phyloP scores from a whole-genome alignment of 345 rosid genomes.

The Eucalyptus shirleyi region DNA sequence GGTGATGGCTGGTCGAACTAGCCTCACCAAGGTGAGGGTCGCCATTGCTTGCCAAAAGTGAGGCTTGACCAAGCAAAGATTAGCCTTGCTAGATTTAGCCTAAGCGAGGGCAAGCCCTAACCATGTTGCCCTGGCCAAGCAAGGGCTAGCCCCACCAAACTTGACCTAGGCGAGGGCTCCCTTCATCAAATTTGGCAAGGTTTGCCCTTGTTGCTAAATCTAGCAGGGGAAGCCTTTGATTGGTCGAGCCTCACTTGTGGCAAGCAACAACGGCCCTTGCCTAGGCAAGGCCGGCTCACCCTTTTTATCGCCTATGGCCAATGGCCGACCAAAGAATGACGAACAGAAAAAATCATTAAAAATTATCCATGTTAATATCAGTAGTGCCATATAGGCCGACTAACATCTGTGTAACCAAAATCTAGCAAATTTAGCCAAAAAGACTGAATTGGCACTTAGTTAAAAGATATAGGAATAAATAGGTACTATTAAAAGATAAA shows the following conservation, averaged over 20 bases:
- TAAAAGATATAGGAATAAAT: no score
- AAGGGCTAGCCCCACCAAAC: not conserved
- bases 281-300: not conserved
- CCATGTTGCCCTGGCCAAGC: not conserved
- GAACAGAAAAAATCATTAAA: no score
- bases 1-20: accelerated
- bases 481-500: not conserved
- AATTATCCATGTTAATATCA: not conserved
- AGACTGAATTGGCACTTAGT: not conserved
- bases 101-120: not conserved
- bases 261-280: not conserved
- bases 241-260: not conserved
- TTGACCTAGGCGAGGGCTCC: not conserved
- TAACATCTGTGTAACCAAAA: not conserved
- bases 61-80: not conserved
- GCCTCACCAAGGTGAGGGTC: accelerated
- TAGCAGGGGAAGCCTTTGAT: no score
- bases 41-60: not conserved
- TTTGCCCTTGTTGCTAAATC: not conserved
- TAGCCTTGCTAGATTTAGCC: not conserved
- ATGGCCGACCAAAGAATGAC: not conserved
- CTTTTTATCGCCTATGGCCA: not conserved
- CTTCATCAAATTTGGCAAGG: no score
- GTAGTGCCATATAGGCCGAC: not conserved
- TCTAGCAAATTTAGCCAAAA: not conserved